Conservation (phyloP, 1,284 basidiomycete genomes). For the Pholiota adiposa region DNA sequence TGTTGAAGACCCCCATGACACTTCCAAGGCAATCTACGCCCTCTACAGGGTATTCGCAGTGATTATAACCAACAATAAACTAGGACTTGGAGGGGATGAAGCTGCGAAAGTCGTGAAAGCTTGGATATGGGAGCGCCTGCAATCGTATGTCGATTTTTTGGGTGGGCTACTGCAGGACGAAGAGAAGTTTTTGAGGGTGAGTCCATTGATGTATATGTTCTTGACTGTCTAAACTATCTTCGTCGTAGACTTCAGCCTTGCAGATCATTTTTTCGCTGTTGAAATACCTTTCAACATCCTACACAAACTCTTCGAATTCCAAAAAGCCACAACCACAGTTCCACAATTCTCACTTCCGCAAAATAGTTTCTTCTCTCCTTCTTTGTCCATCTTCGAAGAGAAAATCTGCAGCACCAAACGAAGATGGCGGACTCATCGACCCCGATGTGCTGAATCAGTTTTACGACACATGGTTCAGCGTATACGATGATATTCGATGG, state of each 20-base stretch:
- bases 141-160: conserved; percentile 69
- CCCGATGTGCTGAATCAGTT: conserved; percentile 68
- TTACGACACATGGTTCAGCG: conserved; percentile 73
- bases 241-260: conserved; percentile 67
- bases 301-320: conserved; percentile 45
- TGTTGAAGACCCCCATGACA: conserved; percentile 51
- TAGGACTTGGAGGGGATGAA: conserved; percentile 52
- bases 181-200: conserved; percentile 53
- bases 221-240: neutral
- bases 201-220: neutral
- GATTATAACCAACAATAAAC: conserved; percentile 62
- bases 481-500: conserved; percentile 91
- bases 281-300: conserved; percentile 73
- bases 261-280: conserved; percentile 84
- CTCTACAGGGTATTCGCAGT: conserved; percentile 81
- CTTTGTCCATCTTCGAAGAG: conserved; percentile 62
- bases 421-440: conserved; percentile 44
- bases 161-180: conserved; percentile 75
- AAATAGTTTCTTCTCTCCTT: conserved; percentile 64
- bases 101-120: conserved; percentile 68
- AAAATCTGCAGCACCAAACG: conserved; percentile 16
- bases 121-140: conserved; percentile 78
- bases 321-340: conserved; percentile 58
- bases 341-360: conserved; percentile 70
- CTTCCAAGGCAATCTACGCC: conserved; percentile 82